Base-by-base conservation (phyloP, 2,329 filamentous ascomycete genomes). In the Sporothrix brasiliensis region DNA sequence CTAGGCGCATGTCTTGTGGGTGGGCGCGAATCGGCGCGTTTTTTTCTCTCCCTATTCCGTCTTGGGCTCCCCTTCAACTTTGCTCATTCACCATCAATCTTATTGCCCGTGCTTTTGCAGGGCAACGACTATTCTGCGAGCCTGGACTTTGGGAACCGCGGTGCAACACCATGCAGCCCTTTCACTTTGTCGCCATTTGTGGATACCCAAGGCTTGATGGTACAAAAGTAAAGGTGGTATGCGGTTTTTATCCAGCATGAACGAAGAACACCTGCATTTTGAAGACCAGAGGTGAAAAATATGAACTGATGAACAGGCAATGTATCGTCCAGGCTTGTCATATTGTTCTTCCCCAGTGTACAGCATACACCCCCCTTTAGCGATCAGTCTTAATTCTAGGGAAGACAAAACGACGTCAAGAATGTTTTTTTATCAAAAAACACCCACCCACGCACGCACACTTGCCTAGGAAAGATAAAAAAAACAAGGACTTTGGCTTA, bases 161-260 rank as follows among this genome's bases (percentile, higher is more conserved):
- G 56, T 60, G 56, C 56, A 60, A 60, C 56, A 19, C 16, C 11
- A 58, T 19, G 34, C 56, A 60, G 56, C 34, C 56, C 11, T 41
- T 60, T 60, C 5, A 5, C 34, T 60, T n/a, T 21, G 6, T 39
- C 16, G 34, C 6, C 6, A 7, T 34, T 60, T n/a, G 50, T 53
- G 50, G 50, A 53, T 27, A 53, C 50, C 50, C 50, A 2, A 41
- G 19, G 44, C 14, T 60, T n/a, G 34, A 21, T 44, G 44, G 34
- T 39, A 60, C 21, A 44, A 34, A 44, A 24, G 56, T 34, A 34
- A 1, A 7, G 6, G 34, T 34, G 34, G 34, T 9, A 34, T 34
- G 34, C 34, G 34, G 34, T 34, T 34, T 34, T 34, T 9, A 30
- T 30, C 14, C 4, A 16, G 41, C 14, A 47, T 4, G 41, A 47